phyloP scores from a whole-genome alignment of 2,329 filamentous ascomycete genomes.

The Kalmusia sp. region DNA sequence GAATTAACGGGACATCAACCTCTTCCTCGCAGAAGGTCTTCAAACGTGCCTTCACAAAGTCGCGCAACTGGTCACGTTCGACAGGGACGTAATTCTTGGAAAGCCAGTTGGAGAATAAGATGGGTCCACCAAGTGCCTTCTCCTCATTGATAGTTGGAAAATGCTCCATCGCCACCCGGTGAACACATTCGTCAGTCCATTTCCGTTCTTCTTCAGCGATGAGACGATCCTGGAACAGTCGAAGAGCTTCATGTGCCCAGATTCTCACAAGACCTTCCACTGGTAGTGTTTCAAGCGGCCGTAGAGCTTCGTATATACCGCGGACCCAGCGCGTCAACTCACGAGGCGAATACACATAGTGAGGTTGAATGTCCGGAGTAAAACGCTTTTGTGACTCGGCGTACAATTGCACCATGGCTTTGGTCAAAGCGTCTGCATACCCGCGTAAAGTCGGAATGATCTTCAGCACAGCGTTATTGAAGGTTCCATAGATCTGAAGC shows the following conservation, averaged over 20 bases:
- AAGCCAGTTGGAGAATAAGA: constrained; percentile 98
- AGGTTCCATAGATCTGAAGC: constrained; percentile 97
- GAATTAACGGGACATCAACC: constrained; percentile 94
- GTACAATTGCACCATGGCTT: constrained; percentile 97
- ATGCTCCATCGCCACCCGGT: constrained; percentile 83
- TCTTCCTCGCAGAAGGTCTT: constrained; percentile 99
- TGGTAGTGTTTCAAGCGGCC: constrained; percentile 84
- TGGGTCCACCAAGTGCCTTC: constrained; percentile 87
- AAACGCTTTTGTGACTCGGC: constrained; percentile 93
- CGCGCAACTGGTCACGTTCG: constrained; percentile 90
- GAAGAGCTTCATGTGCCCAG: constrained; percentile 96
- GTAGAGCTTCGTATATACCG: constrained; percentile 95
- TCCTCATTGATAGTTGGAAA: constrained; percentile 96
- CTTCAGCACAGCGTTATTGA: constrained; percentile 95
- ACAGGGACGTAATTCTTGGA: constrained; percentile 99
- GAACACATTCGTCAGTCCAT: constrained; percentile 92
- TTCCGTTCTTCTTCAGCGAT: constrained; percentile 92
- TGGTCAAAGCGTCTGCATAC: constrained; percentile 91
- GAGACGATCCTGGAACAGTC: constrained; percentile 95
- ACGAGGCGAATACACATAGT: constrained; percentile 99
- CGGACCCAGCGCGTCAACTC: constrained; percentile 98
- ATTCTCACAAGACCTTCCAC: constrained; percentile 94
- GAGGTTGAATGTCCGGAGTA: constrained; percentile 94
- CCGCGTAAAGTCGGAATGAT: constrained; percentile 94
- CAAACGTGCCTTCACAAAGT: constrained; percentile 96